Conservation (phyloP, 345 rosid species). For the Corchorus capsularis region DNA sequence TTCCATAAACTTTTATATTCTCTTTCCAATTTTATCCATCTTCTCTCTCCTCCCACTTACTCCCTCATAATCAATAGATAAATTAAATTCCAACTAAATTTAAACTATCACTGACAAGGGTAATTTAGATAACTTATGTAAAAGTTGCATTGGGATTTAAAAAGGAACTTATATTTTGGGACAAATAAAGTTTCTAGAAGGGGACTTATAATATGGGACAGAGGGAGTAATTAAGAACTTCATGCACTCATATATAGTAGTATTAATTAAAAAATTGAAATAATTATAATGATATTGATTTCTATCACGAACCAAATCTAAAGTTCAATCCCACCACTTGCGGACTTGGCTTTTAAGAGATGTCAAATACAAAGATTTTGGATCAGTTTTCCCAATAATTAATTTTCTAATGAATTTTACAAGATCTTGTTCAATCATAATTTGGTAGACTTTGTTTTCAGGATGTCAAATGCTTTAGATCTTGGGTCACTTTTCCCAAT, state of each 20-base stretch:
- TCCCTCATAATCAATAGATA: too few species aligned
- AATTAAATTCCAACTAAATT: too few species aligned
- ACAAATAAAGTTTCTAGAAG: too few species aligned
- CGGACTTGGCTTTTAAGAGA: neutral
- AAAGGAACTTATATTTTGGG: too few species aligned
- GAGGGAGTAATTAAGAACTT: neutral
- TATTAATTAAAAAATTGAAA: neutral
- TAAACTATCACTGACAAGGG: too few species aligned
- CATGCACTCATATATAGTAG: neutral
- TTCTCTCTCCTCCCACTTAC: too few species aligned
- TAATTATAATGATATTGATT: neutral
- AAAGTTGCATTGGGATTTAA: too few species aligned
- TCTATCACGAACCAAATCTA: neutral
- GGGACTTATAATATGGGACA: too few species aligned
- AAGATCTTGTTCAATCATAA: neutral
- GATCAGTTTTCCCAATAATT: neutral
- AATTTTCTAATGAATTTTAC: neutral
- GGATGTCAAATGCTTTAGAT: conserved; percentile 5
- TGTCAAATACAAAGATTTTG: neutral
- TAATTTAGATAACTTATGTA: too few species aligned
- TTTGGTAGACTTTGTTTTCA: conserved; percentile 14
- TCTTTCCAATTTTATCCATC: too few species aligned
- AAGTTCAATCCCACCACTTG: conserved; percentile 1
- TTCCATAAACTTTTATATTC: too few species aligned
- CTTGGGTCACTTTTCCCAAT: neutral